These are phyloP conservation scores for Colletotrichum sp. DNA, from an alignment of 2,329 filamentous ascomycete genomes.

Conservation along the genomic window DNA sequence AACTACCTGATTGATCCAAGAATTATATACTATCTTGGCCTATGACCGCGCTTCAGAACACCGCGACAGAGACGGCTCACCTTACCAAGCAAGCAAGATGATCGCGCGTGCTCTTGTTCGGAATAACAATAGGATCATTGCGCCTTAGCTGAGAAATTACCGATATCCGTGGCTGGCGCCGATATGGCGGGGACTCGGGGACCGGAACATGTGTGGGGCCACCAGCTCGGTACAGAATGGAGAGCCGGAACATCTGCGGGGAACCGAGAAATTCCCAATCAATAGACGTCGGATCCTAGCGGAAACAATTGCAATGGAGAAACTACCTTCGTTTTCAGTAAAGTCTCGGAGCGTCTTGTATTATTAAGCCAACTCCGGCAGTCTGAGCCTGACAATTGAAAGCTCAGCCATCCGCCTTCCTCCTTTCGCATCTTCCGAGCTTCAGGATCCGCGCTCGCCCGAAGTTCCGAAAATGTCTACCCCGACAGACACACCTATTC, in stretches of 20 bases:
- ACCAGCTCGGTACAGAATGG: background rate
- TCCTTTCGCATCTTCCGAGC: background rate
- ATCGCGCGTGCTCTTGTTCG: background rate
- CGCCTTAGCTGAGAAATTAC: fast-evolving
- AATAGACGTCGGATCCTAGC: background rate
- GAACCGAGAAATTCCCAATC: background rate
- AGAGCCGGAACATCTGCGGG: background rate
- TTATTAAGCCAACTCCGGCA: background rate
- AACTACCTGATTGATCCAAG: background rate
- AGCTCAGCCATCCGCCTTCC: background rate
- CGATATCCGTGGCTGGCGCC: fast-evolving
- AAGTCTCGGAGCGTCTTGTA: background rate
- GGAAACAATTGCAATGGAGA: background rate
- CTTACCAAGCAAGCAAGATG: fast-evolving
- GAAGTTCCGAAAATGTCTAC: background rate
- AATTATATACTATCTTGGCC: background rate
- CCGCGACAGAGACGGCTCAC: background rate
- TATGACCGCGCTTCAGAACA: background rate
- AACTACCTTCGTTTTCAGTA: background rate
- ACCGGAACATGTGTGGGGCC: background rate
- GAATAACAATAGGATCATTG: background rate
- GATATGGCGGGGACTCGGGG: background rate
- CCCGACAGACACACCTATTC: background rate
- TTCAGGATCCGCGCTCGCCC: background rate
- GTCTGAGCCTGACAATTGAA: background rate